Conservation (phyloP, 805 yeast genomes). For the Blastobotrys parvus region DNA sequence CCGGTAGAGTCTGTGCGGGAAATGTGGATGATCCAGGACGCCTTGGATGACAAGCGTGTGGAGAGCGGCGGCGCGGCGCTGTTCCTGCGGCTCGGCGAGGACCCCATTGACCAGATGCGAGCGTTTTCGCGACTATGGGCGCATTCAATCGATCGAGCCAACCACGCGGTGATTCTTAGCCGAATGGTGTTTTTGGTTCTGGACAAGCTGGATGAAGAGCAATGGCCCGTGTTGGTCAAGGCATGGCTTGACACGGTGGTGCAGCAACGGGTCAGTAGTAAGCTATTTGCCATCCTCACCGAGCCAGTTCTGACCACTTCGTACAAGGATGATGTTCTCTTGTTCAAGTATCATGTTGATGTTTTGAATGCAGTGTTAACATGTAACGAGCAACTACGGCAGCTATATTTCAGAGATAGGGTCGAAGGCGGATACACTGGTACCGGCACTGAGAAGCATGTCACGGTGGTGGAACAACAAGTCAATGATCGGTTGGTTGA, state of each 20-base stretch:
- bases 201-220: slow-evolving; percentile 1
- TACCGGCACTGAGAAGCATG: background rate
- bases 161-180: slow-evolving; percentile 25
- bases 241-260: slow-evolving; percentile 20
- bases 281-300: slow-evolving; percentile 52
- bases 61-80: slow-evolving; percentile 66
- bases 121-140: slow-evolving; percentile 68
- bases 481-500: background rate
- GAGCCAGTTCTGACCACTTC: slow-evolving; percentile 42
- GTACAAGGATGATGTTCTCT: slow-evolving; percentile 52
- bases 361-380: slow-evolving; percentile 44
- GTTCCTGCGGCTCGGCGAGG: slow-evolving; percentile 30
- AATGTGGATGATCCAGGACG: slow-evolving; percentile 50
- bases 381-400: slow-evolving; percentile 43
- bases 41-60: slow-evolving; percentile 44
- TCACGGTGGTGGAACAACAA: background rate
- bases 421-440: background rate
- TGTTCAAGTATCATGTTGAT: slow-evolving; percentile 54
- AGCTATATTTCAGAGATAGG: slow-evolving; percentile 1
- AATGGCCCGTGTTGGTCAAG: slow-evolving; percentile 14
- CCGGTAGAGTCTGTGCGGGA: slow-evolving; percentile 67
- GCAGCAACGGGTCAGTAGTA: slow-evolving; percentile 44
- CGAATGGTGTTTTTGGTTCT: slow-evolving; percentile 4
- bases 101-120: slow-evolving; percentile 32
- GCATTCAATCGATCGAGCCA: slow-evolving; percentile 48